Base-by-base conservation (phyloP, 2,329 filamentous ascomycete species). In the Zopfia rhizophila region DNA sequence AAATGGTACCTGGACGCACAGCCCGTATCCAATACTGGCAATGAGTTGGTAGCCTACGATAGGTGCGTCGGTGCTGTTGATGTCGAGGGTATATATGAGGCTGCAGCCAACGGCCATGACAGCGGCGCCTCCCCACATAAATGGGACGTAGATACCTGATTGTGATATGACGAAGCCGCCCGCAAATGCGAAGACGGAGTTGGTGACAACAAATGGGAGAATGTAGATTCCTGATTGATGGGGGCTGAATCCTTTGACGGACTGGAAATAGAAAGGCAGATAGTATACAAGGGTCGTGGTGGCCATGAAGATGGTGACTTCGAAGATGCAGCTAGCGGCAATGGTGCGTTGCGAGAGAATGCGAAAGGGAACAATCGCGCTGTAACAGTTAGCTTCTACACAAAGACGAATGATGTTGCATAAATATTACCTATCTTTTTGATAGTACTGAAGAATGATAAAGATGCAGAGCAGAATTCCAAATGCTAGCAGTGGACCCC, bases 21-120 rank as follows among this genome's bases (percentile, higher is more conserved):
- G 39, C 7, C 75, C 76, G 22, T 69, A 55, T 2, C 75, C 72
- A 5, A 72, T 56, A 18, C 76, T 76, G 4, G 66, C 27, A 1
- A 79, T 38, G 10, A 72, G 63, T 42, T 78, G 74, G 51, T 73
- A 79, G 12, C 76, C 77, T 16, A 77, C 72, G 74, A 74, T 77
- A 17, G 65, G 53, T 1, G 52, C 59, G 2, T 60, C 56, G 0
- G 63, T 46, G 7, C 72, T 73, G 29, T 58, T 44, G 2, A 72
- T 55, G 11, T 64, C 55, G 7, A 75, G 60, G 0, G 69, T 76
- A 13, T 69, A 72, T 11, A 78, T 50, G 3, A 79, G 62, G 3
- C 75, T 77, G n/a, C 57, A 61, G 6, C 66, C 72, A 22, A 75
- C 52, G 11, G 68, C 55, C 3, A 44, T 52, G 6, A 73, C 36